Conservation (phyloP, 2,329 filamentous ascomycete species). For the Colletotrichum spaethianum region DNA sequence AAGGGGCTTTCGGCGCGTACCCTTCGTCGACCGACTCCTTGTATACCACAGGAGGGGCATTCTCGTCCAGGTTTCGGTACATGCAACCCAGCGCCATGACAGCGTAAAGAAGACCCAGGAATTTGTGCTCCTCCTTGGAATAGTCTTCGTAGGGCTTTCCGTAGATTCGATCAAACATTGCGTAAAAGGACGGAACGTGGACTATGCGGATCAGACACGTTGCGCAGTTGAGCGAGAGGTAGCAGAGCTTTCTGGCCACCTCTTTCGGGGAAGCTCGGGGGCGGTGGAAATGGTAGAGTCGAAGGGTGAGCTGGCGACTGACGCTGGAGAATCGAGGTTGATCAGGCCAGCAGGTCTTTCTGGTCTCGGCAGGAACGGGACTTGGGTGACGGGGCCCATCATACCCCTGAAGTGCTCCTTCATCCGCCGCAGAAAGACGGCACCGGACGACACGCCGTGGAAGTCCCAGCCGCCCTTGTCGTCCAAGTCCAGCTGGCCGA, state of each 20-base stretch:
- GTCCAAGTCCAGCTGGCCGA: conserved; percentile 91
- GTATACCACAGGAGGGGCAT: conserved; percentile 63
- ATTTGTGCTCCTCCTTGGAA: conserved; percentile 75
- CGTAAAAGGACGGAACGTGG: conserved; percentile 86
- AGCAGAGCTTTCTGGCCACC: conserved; percentile 66
- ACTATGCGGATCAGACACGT: conserved; percentile 78
- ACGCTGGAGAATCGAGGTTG: conserved; percentile 78
- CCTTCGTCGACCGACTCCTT: conserved; percentile 69
- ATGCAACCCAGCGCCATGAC: conserved; percentile 81
- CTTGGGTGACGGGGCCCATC: conserved; percentile 74
- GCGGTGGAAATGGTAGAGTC: conserved; percentile 67
- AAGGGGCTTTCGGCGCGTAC: conserved; percentile 55
- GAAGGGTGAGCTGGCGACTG: conserved; percentile 73
- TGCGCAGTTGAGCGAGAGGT: conserved; percentile 69
- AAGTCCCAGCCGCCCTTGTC: conserved; percentile 96
- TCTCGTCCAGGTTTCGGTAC: conserved; percentile 73
- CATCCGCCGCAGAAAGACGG: conserved; percentile 89
- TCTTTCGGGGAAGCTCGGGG: conserved; percentile 80
- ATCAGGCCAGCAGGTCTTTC: conserved; percentile 64
- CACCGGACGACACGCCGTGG: conserved; percentile 91
- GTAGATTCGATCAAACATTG: conserved; percentile 83
- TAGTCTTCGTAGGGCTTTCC: conserved; percentile 74
- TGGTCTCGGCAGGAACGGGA: conserved; percentile 70
- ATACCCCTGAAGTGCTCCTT: conserved; percentile 88
- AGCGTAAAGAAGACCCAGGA: conserved; percentile 79